Percentiles rank a stretch among this genome's conserved stretches.
Conservation (phyloP, 495 filamentous ascomycete species). For the Podospora australis region DNA sequence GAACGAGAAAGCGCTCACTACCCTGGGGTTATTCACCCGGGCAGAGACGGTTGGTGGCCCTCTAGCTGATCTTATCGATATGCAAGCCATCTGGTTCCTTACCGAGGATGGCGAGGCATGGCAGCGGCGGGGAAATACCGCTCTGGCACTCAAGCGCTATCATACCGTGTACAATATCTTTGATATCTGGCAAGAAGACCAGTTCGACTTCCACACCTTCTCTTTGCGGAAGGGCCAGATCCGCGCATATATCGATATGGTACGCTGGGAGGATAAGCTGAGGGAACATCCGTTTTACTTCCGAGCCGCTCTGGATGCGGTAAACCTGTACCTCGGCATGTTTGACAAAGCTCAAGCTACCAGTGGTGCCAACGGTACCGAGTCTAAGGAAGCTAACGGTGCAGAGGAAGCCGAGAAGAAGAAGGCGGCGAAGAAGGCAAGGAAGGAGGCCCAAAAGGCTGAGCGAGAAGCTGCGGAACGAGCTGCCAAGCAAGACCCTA, state of each 20-base stretch:
- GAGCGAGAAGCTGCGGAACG: conserved; percentile 73
- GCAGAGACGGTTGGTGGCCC: conserved; percentile 79
- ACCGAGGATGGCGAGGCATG: conserved; percentile 93
- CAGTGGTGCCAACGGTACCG: conserved; percentile 47
- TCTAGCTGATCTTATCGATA: conserved; percentile 85
- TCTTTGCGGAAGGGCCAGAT: conserved; percentile 93
- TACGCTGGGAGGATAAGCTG: conserved; percentile 88
- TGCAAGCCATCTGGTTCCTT: conserved; percentile 98
- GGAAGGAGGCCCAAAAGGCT: conserved; percentile 78
- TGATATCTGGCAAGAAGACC: conserved; percentile 94
- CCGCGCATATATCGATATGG: conserved; percentile 89
- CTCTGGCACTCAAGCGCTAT: conserved; percentile 86
- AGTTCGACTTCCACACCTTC: conserved; percentile 98
- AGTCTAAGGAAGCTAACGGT: conserved; percentile 40
- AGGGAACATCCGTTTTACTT: conserved; percentile 91
- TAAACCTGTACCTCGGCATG: conserved; percentile 73
- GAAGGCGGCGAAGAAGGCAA: conserved; percentile 93
- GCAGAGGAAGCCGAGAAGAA: conserved; percentile 69
- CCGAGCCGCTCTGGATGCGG: conserved; percentile 74
- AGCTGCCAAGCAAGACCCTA: conserved; percentile 65
- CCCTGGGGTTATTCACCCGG: conserved; percentile 92
- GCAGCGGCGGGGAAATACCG: conserved; percentile 72
- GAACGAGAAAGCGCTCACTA: conserved; percentile 73
- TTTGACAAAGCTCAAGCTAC: conserved; percentile 64
- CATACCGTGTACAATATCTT: conserved; percentile 84